Base-by-base conservation (phyloP, 148 eudicot species). In the Suaeda aralocaspica region DNA sequence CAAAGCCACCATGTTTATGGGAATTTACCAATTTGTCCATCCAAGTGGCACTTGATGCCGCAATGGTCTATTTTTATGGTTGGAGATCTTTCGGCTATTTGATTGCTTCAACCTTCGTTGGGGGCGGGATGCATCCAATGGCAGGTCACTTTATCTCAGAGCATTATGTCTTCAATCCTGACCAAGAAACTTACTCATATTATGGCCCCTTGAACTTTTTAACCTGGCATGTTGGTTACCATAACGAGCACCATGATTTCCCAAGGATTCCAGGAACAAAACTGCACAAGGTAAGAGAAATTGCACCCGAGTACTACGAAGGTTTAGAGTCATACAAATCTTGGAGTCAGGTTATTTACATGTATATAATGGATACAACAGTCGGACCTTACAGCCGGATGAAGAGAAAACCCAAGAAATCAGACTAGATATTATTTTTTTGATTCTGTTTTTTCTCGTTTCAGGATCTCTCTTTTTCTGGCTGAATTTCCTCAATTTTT, bases 101-200 rank as follows among this genome's bases (percentile, higher is more conserved):
- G 71, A 86, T 92, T 57, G 79, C 83, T 46, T 92, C 97, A 0
- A 92, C 97, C 1, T 92, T 92, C 57, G 96, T 90, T 61, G 98
- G 98, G 33, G 98, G 96, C 2, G 98, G 98, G 53, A 69, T 92
- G 90, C 98, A 92, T 65, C 98, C 98, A 0, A 88, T 90, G 94
- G 98, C 96, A 0, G 98, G 96, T 49, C 98, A 92, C 80, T 90
- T 92, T 69, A 90, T 92, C 26, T 92, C 98, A 0, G 98, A 92
- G 66, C 98, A 92, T 78, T 92, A 92, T 29, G 90, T 90, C 7
- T 90, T 92, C 70, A 84, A 88, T 29, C 80, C 85, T 4, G 84
- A 84, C 26, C 98, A 92, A 82, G 98, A 92, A 78, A 92, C 98
- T 0, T 92, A 86, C 66, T 92, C 96, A 19, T 92, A 90, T 51